Conservation (phyloP, 768 basidiomycete genomes). For the Boletales sp. region DNA sequence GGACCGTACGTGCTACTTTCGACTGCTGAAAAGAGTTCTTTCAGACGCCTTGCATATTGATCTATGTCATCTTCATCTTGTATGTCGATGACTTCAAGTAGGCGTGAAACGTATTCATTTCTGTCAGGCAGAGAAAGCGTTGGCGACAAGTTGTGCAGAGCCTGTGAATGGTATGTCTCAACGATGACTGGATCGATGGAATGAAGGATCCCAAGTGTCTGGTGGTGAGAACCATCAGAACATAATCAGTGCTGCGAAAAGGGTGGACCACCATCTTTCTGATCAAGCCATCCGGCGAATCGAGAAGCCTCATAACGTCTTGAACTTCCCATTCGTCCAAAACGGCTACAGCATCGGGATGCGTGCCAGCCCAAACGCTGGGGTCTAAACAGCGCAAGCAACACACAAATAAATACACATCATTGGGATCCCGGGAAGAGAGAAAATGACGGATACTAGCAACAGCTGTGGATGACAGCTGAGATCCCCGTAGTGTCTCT, state of each 20-base stretch:
- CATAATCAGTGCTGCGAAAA: neutral
- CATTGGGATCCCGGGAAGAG: conserved; percentile 52
- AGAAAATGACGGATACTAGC: conserved; percentile 55
- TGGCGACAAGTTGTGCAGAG: conserved; percentile 36
- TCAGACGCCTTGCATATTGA: conserved; percentile 51
- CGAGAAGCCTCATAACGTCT: conserved; percentile 62
- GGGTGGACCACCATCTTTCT: conserved; percentile 50
- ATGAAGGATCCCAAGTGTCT: conserved; percentile 62
- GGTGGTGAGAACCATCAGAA: conserved; percentile 5
- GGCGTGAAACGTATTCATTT: conserved; percentile 41
- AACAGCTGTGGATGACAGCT: conserved; percentile 30
- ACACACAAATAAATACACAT: conserved; percentile 61
- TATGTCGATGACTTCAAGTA: conserved; percentile 55
- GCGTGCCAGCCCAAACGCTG: conserved; percentile 65
- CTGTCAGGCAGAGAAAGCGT: conserved; percentile 33
- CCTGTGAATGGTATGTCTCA: conserved; percentile 48
- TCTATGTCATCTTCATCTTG: conserved; percentile 50
- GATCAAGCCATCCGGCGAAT: conserved; percentile 54
- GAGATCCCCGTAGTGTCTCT: conserved; percentile 17
- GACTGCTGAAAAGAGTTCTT: conserved; percentile 36
- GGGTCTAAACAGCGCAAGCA: conserved; percentile 61
- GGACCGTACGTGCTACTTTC: conserved; percentile 31
- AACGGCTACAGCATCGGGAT: conserved; percentile 43
- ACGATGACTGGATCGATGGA: conserved; percentile 59
- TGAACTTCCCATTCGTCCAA: conserved; percentile 76